Percentiles rank a stretch among this genome's conserved stretches.
phyloP scores from a whole-genome alignment of 2,329 filamentous ascomycete species.

The Verticillium nonalfalfae region DNA sequence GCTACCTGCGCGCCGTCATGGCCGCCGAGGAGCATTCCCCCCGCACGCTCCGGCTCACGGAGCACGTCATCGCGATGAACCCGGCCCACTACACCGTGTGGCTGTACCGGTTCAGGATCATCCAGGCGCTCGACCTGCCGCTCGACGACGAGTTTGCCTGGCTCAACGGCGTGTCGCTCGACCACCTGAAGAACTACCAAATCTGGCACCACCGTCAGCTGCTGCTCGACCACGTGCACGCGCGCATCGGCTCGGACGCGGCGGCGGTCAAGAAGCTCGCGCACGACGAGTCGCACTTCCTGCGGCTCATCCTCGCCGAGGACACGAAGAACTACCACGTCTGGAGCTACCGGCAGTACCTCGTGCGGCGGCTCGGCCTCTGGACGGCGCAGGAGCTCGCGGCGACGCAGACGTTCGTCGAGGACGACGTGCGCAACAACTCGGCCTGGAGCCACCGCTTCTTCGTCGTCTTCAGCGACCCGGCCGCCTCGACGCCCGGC shows the following conservation, averaged over 20 bases:
- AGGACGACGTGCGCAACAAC: slow-evolving; percentile 86
- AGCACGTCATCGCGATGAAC: slow-evolving; percentile 87
- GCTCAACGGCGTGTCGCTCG: slow-evolving; percentile 77
- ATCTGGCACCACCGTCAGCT: slow-evolving; percentile 79
- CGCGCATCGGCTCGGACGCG: slow-evolving; percentile 51
- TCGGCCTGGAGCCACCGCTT: slow-evolving; percentile 97
- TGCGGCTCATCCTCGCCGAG: slow-evolving; percentile 71
- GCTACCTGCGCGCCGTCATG: slow-evolving; percentile 93
- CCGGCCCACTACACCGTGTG: slow-evolving; percentile 98
- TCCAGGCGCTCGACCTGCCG: slow-evolving; percentile 60
- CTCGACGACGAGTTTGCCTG: slow-evolving; percentile 71
- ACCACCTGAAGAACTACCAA: slow-evolving; percentile 95
- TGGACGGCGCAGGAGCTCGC: slow-evolving; percentile 66
- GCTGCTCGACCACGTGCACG: slow-evolving; percentile 52
- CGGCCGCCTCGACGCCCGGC: slow-evolving; percentile 37
- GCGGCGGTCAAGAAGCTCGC: slow-evolving; percentile 52
- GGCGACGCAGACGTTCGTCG: slow-evolving; percentile 66
- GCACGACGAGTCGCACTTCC: slow-evolving; percentile 65
- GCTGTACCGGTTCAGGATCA: slow-evolving; percentile 82
- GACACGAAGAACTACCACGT: slow-evolving; percentile 99
- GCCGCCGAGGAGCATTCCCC: slow-evolving; percentile 75
- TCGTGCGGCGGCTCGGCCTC: slow-evolving; percentile 59
- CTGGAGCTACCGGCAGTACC: slow-evolving; percentile 85
- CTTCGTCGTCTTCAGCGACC: slow-evolving; percentile 77
- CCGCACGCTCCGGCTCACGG: slow-evolving; percentile 73